These are phyloP conservation scores for Coemansia sp. DNA, from an alignment of 192 early-diverging fungal genomes.

Conservation along the genomic window DNA sequence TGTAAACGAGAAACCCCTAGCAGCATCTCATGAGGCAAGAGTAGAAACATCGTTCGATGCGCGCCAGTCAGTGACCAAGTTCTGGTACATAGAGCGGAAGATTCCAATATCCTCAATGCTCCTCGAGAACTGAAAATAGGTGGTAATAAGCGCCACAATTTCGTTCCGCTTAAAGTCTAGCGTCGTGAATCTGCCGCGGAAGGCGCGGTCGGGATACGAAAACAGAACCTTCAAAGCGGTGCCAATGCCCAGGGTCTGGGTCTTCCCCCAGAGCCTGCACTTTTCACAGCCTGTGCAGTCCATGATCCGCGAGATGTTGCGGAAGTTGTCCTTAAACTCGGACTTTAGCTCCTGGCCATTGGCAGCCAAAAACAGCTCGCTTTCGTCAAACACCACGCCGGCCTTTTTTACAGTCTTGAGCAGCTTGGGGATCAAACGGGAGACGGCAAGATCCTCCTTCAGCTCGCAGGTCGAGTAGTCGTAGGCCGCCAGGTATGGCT, in stretches of 20 bases:
- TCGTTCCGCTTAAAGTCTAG: constrained; percentile 60
- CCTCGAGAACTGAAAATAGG: constrained; percentile 83
- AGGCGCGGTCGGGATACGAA: constrained; percentile 74
- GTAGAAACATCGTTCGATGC: constrained; percentile 7
- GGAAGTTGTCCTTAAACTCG: constrained; percentile 89
- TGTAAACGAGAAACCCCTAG: not conserved
- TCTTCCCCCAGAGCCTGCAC: constrained; percentile 97
- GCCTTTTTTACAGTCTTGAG: constrained; percentile 25
- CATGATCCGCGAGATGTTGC: constrained; percentile 97
- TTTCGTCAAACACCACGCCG: constrained; percentile 87
- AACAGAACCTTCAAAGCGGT: constrained; percentile 96
- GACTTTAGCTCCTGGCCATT: constrained; percentile 65
- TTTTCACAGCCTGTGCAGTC: constrained; percentile 99
- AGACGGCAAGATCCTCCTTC: constrained; percentile 55
- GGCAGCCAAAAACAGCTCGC: constrained; percentile 71
- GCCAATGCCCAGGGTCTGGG: constrained; percentile 92
- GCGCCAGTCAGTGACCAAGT: constrained; percentile 50
- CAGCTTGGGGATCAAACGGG: constrained; percentile 31
- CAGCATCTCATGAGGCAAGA: not conserved
- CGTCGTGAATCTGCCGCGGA: constrained; percentile 43
- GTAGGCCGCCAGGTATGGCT: constrained; percentile 68
- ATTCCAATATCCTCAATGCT: constrained; percentile 74
- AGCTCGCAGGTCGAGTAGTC: constrained; percentile 69
- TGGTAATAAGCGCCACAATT: constrained; percentile 88
- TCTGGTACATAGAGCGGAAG: constrained; percentile 76